Evolutionary conservation across 2,329 filamentous ascomycete species (phyloP), one percentile per base, ranked within the genome.

Genomic region (Paecilomyces fulvus): DNA sequence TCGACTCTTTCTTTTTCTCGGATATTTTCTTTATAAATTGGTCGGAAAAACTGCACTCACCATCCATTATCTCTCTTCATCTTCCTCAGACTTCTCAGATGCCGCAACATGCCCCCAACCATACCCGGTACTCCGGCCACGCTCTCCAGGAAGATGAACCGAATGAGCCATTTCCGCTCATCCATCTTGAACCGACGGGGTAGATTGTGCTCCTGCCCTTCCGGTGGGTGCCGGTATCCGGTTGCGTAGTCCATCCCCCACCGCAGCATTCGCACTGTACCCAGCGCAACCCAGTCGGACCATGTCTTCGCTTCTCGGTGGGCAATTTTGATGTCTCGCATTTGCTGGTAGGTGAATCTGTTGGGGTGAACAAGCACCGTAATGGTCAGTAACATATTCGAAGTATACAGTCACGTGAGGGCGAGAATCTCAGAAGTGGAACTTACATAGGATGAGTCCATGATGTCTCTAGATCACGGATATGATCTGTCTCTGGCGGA

Each of bases 101-200:
- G 94, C 31, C 94, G 81, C 14, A 97, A 79, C 89, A 96, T 96
- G 21, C 91, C 94, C 0, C 88, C 94, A 0, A 97, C 92, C 90
- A 97, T 97, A 7, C 94, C 94, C 0, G 94, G 94, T 0, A 97
- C 94, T 31, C 91, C 94, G 11, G 94, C 94, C 43, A 99, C 90
- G 52, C 87, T 92, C 73, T 99, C 94, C 31, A 99, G 81, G 73
- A 99, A 99, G 63, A 99, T 83, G 68, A 96, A 92, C 6, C 92
- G 83, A 52, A 89, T 83, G 64, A 96, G 80, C 87, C 94, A 99
- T 75, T 97, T 94, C 4, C 86, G 79, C 70, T 95, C 92, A 0
- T 84, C 94, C 79, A 89, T 89, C 31, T 72, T 70, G 65, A 83
- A 95, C 66, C 70, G 86, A 75, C 78, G 82, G 0, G 82, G 85